A percentile compares a stretch with the other conserved stretches of the same genome.
phyloP scores from a whole-genome alignment of 176 grass and related monocot genomes.

The Miscanthus lutarioriparius region DNA sequence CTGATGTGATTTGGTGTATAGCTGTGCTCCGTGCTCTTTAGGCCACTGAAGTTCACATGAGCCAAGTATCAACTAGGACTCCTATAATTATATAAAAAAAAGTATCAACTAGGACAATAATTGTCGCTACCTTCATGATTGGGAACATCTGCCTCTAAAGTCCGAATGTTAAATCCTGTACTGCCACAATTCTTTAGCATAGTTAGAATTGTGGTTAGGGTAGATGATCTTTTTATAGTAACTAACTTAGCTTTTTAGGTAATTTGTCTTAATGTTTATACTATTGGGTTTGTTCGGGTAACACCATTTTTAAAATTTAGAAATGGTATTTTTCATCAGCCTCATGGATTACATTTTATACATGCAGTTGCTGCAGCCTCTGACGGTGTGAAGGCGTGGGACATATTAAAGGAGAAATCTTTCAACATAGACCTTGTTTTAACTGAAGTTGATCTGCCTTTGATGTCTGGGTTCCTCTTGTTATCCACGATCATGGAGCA shows the following conservation, averaged over 20 bases:
- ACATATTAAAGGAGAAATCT: slow-evolving; percentile 82
- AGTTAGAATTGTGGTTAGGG: neutral
- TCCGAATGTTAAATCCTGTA: neutral
- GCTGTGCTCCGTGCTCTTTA: neutral
- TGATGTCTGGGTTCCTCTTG: slow-evolving; percentile 85
- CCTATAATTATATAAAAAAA: neutral
- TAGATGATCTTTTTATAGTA: neutral
- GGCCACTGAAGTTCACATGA: neutral
- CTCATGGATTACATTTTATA: slow-evolving; percentile 22
- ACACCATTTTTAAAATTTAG: neutral
- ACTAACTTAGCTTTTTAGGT: neutral
- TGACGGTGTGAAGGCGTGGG: slow-evolving; percentile 90
- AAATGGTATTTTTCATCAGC: neutral
- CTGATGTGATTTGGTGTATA: neutral
- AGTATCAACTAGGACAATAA: neutral
- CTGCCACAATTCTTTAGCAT: neutral
- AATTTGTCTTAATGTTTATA: neutral
- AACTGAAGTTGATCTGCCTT: slow-evolving; percentile 91
- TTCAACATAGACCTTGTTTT: slow-evolving; percentile 88
- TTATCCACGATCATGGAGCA: slow-evolving; percentile 96
- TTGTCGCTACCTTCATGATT: neutral
- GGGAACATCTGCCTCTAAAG: neutral
- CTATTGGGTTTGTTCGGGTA: neutral
- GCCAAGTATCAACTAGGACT: neutral
- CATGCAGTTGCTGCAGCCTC: slow-evolving; percentile 60